Evolutionary conservation across 257 asterid genomes (phyloP).

Genomic region (Coffea canephora): DNA sequence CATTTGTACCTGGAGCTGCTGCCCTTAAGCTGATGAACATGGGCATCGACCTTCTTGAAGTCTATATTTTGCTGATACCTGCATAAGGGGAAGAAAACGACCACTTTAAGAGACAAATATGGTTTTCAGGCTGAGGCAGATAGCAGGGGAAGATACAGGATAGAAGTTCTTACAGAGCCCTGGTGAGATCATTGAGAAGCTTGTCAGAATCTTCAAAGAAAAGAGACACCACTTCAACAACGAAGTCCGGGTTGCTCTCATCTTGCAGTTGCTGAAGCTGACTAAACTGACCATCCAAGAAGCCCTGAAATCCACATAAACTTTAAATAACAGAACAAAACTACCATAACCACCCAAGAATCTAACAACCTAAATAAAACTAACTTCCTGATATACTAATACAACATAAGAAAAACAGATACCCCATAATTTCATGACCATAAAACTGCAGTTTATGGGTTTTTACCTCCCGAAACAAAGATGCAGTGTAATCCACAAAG

Average conservation of each 20-base stretch:
- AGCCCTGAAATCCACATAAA: conserved; percentile 43
- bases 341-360: background rate
- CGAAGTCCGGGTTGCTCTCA: conserved; percentile 85
- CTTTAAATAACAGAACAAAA: background rate
- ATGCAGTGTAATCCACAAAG: conserved; percentile 47
- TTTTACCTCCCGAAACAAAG: conserved; percentile 63
- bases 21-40: conserved; percentile 87
- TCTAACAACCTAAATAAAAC: background rate
- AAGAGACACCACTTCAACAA: conserved; percentile 71
- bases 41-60: conserved; percentile 74
- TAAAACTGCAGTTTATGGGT: background rate
- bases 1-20: conserved; percentile 80
- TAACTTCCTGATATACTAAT: background rate
- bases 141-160: conserved; percentile 9
- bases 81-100: background rate
- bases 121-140: background rate
- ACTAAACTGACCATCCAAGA: conserved; percentile 75
- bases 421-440: background rate
- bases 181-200: conserved; percentile 66
- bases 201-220: conserved; percentile 84
- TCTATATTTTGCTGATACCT: conserved; percentile 65
- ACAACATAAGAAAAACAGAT: background rate
- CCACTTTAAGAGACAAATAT: background rate
- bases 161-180: conserved; percentile 48
- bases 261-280: conserved; percentile 85